Base-by-base conservation (phyloP, 495 filamentous ascomycete genomes). In the Gamarada debralockiae region DNA sequence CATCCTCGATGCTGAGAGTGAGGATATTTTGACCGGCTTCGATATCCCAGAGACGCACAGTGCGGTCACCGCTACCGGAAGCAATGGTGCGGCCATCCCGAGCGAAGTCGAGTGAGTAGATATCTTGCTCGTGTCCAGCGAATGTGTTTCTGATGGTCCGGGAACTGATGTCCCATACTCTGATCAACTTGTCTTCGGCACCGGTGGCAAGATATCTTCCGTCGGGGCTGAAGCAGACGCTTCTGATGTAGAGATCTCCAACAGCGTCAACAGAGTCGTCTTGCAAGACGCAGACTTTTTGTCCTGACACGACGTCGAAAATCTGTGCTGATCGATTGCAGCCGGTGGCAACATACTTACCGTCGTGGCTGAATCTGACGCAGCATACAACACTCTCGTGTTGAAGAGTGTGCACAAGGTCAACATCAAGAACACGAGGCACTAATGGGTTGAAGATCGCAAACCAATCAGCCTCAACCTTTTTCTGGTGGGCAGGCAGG, bases 371-470 rank as follows among this genome's bases (percentile, higher is more conserved):
- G 69, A 95, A 95, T 45, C 90, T 75, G 18, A 95, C 90, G 67
- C 90, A 95, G 75, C 89, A 93, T 2, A 95, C 90, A 37, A 93
- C 89, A 55, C 88, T 93, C 58, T 95, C 88, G 59, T 95, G 90
- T 52, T 79, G 77, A 13, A 95, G 74, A 15, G 87, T 90, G 65
- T 93, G 89, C n/a, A 92, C 82, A 20, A 95, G 75, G 53, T 95
- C 89, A 27, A 95, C 87, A 63, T 95, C 90, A 44, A 95, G 75
- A 31, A 89, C 79, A 41, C 90, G 86, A 49, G 85, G 86, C 31
- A 95, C 86, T 46, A 83, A 77, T 37, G 89, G 87, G 70, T 95
- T 95, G 74, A 92, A 95, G 50, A 95, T 83, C 25, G 84, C 88
- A 70, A 89, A 92, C 90, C 90, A 95, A 67, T 95, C 90, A 13